A percentile compares a stretch with the other conserved stretches of the same genome.
phyloP scores from a whole-genome alignment of 768 basidiomycete genomes.

The Trametes villosa region DNA sequence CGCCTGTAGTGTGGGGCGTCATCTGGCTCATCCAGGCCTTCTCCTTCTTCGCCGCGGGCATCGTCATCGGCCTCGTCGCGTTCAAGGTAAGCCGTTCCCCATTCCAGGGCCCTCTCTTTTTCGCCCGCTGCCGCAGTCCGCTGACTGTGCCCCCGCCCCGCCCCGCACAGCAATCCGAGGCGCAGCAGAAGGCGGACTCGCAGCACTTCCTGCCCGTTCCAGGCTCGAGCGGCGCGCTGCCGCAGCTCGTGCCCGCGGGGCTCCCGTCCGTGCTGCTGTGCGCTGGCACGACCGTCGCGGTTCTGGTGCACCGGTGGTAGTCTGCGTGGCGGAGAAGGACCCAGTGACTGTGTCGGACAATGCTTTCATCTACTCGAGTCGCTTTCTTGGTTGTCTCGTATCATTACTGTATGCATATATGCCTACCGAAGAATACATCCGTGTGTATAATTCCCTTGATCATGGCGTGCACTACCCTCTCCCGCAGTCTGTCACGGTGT shows the following conservation, averaged over 20 bases:
- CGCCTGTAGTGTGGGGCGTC: constrained; percentile 76
- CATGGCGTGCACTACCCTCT: too few species aligned
- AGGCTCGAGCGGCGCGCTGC: constrained; percentile 41
- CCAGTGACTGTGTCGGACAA: too few species aligned
- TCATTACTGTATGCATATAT: too few species aligned
- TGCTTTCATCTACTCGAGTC: too few species aligned
- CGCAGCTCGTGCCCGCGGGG: background rate
- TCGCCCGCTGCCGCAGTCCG: background rate
- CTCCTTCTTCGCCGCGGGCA: constrained; percentile 71
- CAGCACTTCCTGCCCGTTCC: constrained; percentile 65
- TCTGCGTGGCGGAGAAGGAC: too few species aligned
- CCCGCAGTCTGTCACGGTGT: too few species aligned
- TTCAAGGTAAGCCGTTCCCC: constrained; percentile 65
- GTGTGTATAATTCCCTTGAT: too few species aligned
- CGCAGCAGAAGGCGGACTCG: constrained; percentile 56
- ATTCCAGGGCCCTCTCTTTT: background rate
- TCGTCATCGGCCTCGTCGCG: constrained; percentile 76
- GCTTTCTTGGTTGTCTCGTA: too few species aligned
- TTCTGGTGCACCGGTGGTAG: constrained; percentile 12
- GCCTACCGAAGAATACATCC: too few species aligned
- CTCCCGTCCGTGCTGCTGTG: constrained; percentile 6
- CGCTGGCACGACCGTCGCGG: background rate
- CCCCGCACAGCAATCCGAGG: constrained; percentile 55
- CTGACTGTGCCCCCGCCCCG: background rate
- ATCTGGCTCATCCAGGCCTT: constrained; percentile 83